A percentile compares a stretch with the other conserved stretches of the same genome.
Conservation (phyloP, 768 basidiomycete genomes). For the Mycena floridula region DNA sequence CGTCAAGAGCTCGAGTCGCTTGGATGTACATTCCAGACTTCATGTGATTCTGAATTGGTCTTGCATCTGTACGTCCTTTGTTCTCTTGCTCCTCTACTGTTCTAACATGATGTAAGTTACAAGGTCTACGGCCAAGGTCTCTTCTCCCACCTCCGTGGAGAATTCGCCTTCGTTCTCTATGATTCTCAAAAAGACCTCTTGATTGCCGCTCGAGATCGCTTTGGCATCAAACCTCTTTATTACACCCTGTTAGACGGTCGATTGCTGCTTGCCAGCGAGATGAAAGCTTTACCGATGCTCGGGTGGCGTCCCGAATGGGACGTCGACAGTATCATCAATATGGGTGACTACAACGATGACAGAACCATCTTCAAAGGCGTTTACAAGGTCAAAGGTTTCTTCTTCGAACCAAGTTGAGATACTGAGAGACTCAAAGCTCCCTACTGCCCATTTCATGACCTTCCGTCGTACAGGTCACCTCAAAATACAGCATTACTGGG, state of each 20-base stretch:
- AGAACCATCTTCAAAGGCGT: conserved; percentile 10
- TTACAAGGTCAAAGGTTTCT: conserved; percentile 1
- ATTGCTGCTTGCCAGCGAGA: conserved; percentile 12
- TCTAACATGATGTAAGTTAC: conserved; percentile 8
- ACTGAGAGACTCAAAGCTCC: conserved; percentile 3
- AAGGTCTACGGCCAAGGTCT: conserved; percentile 11
- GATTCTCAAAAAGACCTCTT: conserved; percentile 7
- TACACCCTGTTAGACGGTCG: conserved; percentile 11
- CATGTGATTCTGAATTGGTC: conserved; percentile 12
- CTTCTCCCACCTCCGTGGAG: conserved; percentile 9
- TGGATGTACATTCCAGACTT: conserved; percentile 11
- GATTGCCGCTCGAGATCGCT: conserved; percentile 13
- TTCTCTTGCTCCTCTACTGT: not conserved
- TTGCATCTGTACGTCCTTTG: conserved; percentile 9
- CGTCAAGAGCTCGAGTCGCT: conserved; percentile 6
- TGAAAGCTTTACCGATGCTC: conserved; percentile 11
- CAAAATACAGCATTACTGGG: conserved; percentile 10
- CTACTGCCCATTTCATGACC: conserved; percentile 1
- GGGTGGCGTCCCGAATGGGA: conserved; percentile 15
- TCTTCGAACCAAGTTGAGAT: not conserved
- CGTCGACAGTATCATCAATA: conserved; percentile 10
- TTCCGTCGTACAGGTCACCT: conserved; percentile 4
- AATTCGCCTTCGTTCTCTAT: conserved; percentile 15
- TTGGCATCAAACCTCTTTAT: conserved; percentile 16
- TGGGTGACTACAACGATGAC: conserved; percentile 7